Percentiles rank a stretch among this genome's conserved stretches.
Conservation (phyloP, 495 filamentous ascomycete species). For the Penicillium chermesinum region DNA sequence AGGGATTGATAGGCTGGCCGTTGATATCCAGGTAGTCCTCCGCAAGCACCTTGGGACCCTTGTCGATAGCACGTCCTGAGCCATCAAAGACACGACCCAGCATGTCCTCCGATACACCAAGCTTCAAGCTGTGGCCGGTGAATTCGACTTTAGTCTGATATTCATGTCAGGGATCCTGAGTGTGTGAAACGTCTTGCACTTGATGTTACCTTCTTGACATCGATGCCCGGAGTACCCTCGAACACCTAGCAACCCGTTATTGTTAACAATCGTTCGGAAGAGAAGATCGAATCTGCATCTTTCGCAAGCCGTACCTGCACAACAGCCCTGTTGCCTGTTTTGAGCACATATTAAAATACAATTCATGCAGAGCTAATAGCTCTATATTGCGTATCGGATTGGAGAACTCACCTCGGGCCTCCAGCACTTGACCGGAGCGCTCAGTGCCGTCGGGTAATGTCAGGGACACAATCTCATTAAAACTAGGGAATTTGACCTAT, state of each 20-base stretch:
- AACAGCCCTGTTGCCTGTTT: constrained; percentile 80
- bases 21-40: constrained; percentile 99
- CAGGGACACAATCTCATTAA: constrained; percentile 96
- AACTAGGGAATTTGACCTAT: constrained; percentile 93
- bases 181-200: not conserved
- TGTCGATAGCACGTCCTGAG: constrained; percentile 94
- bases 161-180: constrained; percentile 18
- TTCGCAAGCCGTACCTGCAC: constrained; percentile 61
- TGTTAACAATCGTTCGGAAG: constrained; percentile 19
- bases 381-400: not conserved
- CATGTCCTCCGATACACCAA: constrained; percentile 99
- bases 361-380: constrained; percentile 5
- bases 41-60: constrained; percentile 95
- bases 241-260: constrained; percentile 64
- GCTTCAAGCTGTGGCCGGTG: constrained; percentile 91
- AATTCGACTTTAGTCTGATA: constrained; percentile 89
- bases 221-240: constrained; percentile 93
- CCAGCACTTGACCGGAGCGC: constrained; percentile 90
- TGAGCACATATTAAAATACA: constrained; percentile 4
- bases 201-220: constrained; percentile 91
- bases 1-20: constrained; percentile 97
- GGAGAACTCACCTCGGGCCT: constrained; percentile 74
- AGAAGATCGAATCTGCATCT: constrained; percentile 4
- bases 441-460: constrained; percentile 94
- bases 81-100: constrained; percentile 98